Base-by-base conservation (phyloP, 108 stramenopile species). In the Cylindrotheca fusiformis region DNA sequence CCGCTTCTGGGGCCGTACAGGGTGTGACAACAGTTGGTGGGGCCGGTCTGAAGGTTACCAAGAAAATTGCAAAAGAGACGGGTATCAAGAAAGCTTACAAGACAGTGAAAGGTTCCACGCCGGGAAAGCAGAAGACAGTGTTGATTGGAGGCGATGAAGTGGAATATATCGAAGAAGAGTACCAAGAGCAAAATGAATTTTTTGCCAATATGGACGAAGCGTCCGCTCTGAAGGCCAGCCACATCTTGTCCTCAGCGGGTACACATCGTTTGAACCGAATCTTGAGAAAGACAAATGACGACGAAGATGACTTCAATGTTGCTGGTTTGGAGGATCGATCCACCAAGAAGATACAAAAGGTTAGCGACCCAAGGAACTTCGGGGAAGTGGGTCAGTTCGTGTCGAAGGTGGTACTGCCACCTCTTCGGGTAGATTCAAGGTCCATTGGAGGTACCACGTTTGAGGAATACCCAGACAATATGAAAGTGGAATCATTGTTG, bases 231-330 rank as follows among this genome's bases (percentile, higher is more conserved):
- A 83, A 83, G 60, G 72, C 82, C 17, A 68, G 72, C 25, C 65
- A 79, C 49, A 83, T 83, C 62, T 58, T 72, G 4, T 76, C 76
- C 10, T 85, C 83, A n/a, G 85, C 81, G 2, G 85, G 88, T 12
- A 86, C 88, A 8, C 67, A 72, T 62, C 76, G 88, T 29, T 60
- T 90, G 45, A 80, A 90, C 58, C 70, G 85, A 29, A 90, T 90
- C 48, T 48, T 90, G 62, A 50, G 68, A 33, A 80, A 75, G 51
- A 64, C 66, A 17, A 55, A 67, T 59, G 25, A 49, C 17, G 71
- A 64, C n/a, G 76, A 69, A 5, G 74, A 67, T 21, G 62, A 75
- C 30, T 68, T 68, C 28, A 45, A 74, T 29, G 56, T 51, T 4
- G 32, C 62, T 8, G 68, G 55, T 17, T 58, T 54, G 41, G 47